Evolutionary conservation across 345 rosid species (phyloP), one percentile per base, ranked within the genome.

Genomic region (Lagerstroemia speciosa): DNA sequence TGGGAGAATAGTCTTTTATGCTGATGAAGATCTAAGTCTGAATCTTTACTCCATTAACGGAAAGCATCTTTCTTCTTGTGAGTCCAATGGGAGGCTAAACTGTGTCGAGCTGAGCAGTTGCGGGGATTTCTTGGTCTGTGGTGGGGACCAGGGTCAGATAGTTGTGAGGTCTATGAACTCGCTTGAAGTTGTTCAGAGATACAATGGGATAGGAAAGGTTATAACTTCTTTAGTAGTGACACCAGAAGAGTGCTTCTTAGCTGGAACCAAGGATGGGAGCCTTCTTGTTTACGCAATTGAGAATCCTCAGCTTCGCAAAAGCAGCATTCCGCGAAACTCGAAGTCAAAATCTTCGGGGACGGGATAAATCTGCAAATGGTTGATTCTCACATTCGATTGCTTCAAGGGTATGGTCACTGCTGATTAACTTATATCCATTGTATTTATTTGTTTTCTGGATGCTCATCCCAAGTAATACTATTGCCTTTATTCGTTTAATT

Each of bases 61-160:
- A 20, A 93, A 93, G 75, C 94, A 85, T 79, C 90, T 93, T 17
- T 96, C 97, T 17, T 78, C 85, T 74, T 86, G 88, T 11, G 97
- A 93, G 82, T 93, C 97, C 73, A 90, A 86, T 26, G 97, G 98
- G 60, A 87, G 94, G 50, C 96, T 93, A 72, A 89, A 89, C 80
- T 89, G 96, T 79, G 81, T 89, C 70, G 96, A 89, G 78, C 92
- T 93, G 73, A 89, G 96, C 67, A 76, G 69, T 14, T 93, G 98
- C 34, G 98, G 96, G 58, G 91, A 89, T 76, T 91, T 89, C 77
- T 83, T 93, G 82, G 94, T 89, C 68, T 91, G 91, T 71, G 96
- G 92, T 0, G 96, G 97, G 68, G 98, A 93, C 89, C 98, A 93
- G 78, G 96, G 98, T 70, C 97, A 87, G 73, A 79, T 93, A 70